Evolutionary conservation across 345 rosid species (phyloP).

Genomic region (Eucalyptus marginata): DNA sequence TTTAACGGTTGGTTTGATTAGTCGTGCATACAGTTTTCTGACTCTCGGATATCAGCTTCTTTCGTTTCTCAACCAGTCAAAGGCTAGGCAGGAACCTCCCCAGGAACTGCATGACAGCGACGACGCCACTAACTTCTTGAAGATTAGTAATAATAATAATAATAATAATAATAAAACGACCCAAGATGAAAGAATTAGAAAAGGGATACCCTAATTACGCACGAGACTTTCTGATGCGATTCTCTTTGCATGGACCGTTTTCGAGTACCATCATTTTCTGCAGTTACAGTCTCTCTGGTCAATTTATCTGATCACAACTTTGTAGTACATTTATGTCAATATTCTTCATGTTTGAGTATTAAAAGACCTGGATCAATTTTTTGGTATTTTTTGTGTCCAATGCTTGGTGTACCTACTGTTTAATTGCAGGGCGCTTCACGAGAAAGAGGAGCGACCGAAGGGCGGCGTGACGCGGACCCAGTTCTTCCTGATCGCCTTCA

Average conservation of each 20-base stretch:
- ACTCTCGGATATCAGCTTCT: not conserved
- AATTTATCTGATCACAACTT: not conserved
- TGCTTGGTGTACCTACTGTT: not conserved
- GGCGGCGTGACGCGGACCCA: constrained; percentile 81
- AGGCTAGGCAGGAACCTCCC: not conserved
- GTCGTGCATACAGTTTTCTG: not conserved
- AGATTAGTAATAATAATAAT: too few relatives aligned
- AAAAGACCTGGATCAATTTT: not conserved
- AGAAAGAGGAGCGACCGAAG: constrained; percentile 59
- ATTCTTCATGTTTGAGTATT: not conserved
- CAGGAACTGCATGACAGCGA: not conserved
- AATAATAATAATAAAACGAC: not conserved
- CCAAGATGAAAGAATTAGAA: not conserved
- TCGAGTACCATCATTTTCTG: not conserved
- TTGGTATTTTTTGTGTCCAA: not conserved
- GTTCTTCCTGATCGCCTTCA: constrained; percentile 70
- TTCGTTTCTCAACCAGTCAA: not conserved
- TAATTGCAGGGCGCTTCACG: constrained; percentile 60
- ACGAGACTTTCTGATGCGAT: not conserved
- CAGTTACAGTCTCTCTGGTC: not conserved
- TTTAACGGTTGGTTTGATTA: not conserved
- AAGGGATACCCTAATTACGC: not conserved
- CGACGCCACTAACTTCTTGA: not conserved
- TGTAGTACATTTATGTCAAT: not conserved
- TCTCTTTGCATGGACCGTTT: not conserved